Evolutionary conservation across 2,329 filamentous ascomycete genomes (phyloP).

Genomic region (Fusarium nisikadoi): DNA sequence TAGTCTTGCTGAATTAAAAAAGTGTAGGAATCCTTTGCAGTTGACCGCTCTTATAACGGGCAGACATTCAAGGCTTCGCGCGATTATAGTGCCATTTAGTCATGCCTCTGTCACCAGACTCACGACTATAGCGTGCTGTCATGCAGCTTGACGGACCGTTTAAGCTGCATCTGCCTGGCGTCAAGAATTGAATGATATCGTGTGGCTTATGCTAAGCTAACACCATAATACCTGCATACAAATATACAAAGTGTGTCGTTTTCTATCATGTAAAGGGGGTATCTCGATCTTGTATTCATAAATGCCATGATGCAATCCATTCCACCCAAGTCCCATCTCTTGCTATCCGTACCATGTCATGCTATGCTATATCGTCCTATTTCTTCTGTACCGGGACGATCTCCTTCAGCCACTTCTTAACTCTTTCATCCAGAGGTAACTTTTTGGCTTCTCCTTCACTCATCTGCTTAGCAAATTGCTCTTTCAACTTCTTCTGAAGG

Average conservation of each 20-base stretch:
- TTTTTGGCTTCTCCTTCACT: conserved; percentile 37
- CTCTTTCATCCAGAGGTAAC: conserved; percentile 36
- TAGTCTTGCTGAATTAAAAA: not conserved
- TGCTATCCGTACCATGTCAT: not conserved
- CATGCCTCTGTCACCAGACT: conserved; percentile 9
- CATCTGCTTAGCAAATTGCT: conserved; percentile 34
- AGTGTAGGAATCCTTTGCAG: not conserved
- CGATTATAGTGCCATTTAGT: conserved; percentile 9
- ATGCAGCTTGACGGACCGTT: not conserved
- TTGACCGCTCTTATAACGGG: conserved; percentile 22
- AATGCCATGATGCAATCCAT: conserved; percentile 16
- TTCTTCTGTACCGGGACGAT: conserved; percentile 18
- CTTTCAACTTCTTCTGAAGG: conserved; percentile 24
- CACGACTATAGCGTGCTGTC: not conserved
- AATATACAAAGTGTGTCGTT: conserved; percentile 6
- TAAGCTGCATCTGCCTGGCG: conserved; percentile 12
- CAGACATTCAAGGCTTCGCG: not conserved
- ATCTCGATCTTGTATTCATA: conserved; percentile 36
- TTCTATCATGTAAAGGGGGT: conserved; percentile 25
- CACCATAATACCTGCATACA: not conserved
- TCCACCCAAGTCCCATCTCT: conserved; percentile 4
- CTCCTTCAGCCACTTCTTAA: conserved; percentile 38
- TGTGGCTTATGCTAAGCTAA: not conserved
- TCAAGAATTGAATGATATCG: not conserved
- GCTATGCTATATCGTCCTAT: not conserved